Percentiles rank a stretch among this genome's conserved stretches.
Evolutionary conservation across 768 basidiomycete genomes (phyloP).

Genomic region (Boletus reticulatus): DNA sequence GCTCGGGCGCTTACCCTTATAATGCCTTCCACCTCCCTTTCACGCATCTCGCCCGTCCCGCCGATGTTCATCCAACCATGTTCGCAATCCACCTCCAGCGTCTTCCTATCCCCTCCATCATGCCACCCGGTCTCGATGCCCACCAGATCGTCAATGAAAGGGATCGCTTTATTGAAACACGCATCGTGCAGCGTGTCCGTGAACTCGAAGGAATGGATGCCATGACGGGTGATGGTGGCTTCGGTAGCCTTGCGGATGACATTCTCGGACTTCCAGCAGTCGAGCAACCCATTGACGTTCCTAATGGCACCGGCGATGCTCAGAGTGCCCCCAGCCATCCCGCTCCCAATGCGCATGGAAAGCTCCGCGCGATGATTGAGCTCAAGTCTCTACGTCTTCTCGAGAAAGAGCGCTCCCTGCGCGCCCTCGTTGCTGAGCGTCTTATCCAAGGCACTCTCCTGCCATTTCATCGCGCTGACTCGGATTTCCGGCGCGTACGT

Average conservation of each 20-base stretch:
- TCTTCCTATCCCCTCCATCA: slow-evolving; percentile 80
- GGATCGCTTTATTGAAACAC: slow-evolving; percentile 85
- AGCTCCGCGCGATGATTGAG: slow-evolving; percentile 88
- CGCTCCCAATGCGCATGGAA: slow-evolving; percentile 65
- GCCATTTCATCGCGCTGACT: slow-evolving; percentile 81
- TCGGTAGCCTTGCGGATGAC: slow-evolving; percentile 51
- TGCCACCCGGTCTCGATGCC: slow-evolving; percentile 91
- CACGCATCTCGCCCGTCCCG: slow-evolving; percentile 66
- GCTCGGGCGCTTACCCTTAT: slow-evolving; percentile 75
- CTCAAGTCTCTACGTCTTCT: slow-evolving; percentile 86
- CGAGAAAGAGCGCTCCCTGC: slow-evolving; percentile 87
- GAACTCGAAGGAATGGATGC: slow-evolving; percentile 82
- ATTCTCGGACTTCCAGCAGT: slow-evolving; percentile 11
- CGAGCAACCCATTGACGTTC: slow-evolving; percentile 18
- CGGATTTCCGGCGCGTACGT: slow-evolving; percentile 85
- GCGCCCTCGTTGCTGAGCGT: slow-evolving; percentile 82
- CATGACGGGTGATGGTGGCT: slow-evolving; percentile 73
- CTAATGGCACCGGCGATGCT: slow-evolving; percentile 35
- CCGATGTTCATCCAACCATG: slow-evolving; percentile 56
- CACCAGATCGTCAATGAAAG: slow-evolving; percentile 90
- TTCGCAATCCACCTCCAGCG: slow-evolving; percentile 75
- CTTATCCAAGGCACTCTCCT: slow-evolving; percentile 88
- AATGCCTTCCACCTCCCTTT: slow-evolving; percentile 88
- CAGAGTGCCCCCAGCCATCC: slow-evolving; percentile 39
- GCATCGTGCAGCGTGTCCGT: slow-evolving; percentile 82